These are phyloP conservation scores for Coemansia sp. DNA, from an alignment of 192 early-diverging fungal genomes.

Conservation along the genomic window DNA sequence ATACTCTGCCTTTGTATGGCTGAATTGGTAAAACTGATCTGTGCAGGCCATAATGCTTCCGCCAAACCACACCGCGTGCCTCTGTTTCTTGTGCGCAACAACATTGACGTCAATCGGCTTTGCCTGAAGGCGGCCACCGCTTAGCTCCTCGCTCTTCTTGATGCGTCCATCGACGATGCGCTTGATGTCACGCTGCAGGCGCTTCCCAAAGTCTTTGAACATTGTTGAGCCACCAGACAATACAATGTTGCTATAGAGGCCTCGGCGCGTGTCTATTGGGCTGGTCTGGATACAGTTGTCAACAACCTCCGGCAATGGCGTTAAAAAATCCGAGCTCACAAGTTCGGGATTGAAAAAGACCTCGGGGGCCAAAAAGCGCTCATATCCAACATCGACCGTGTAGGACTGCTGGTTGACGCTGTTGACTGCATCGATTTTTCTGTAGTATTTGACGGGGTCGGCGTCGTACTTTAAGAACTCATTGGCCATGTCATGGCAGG, in stretches of 20 bases:
- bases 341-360: slow-evolving; percentile 99
- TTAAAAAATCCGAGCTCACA: slow-evolving; percentile 92
- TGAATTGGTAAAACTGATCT: slow-evolving; percentile 83
- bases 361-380: slow-evolving; percentile 98
- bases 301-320: slow-evolving; percentile 93
- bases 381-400: slow-evolving; percentile 94
- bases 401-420: slow-evolving; percentile 84
- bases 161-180: slow-evolving; percentile 76
- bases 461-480: slow-evolving; percentile 94
- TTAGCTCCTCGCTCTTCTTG: slow-evolving; percentile 71
- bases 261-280: slow-evolving; percentile 95
- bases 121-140: slow-evolving; percentile 69
- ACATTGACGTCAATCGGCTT: slow-evolving; percentile 95
- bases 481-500: slow-evolving; percentile 94
- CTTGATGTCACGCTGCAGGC: slow-evolving; percentile 94
- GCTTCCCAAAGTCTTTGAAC: slow-evolving; percentile 96
- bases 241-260: slow-evolving; percentile 99
- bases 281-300: slow-evolving; percentile 95
- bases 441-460: slow-evolving; percentile 88
- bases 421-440: slow-evolving; percentile 82
- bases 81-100: slow-evolving; percentile 96
- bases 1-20: slow-evolving; percentile 97
- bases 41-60: slow-evolving; percentile 92
- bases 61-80: slow-evolving; percentile 99
- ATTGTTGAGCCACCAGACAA: slow-evolving; percentile 98